A percentile compares a stretch with the other conserved stretches of the same genome.
Evolutionary conservation across 768 basidiomycete species (phyloP).

Genomic region (Leucogyrophana mollusca): DNA sequence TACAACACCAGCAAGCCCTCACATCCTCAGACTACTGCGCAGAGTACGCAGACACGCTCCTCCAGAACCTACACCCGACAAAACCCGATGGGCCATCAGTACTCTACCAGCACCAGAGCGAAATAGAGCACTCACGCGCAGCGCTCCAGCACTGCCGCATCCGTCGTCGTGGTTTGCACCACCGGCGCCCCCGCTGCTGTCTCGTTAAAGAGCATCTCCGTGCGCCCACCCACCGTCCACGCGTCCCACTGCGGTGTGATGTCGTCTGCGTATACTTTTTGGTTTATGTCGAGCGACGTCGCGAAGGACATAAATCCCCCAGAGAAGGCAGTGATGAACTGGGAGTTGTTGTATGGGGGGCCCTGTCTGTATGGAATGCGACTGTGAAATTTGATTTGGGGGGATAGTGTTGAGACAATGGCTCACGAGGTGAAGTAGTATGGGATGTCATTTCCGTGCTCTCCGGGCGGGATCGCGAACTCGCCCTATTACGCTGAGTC

Average conservation of each 20-base stretch:
- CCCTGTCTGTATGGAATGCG: neutral
- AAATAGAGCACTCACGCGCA: constrained; percentile 28
- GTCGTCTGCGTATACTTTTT: constrained; percentile 13
- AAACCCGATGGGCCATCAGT: no score
- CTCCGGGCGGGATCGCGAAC: constrained; percentile 28
- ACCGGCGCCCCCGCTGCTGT: constrained; percentile 24
- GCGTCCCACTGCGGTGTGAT: constrained; percentile 19
- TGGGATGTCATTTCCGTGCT: constrained; percentile 30
- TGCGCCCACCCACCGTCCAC: constrained; percentile 12
- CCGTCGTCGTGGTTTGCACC: constrained; percentile 29
- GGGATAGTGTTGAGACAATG: neutral
- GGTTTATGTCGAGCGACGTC: constrained; percentile 21
- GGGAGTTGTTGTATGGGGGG: constrained; percentile 22
- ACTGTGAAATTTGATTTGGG: neutral
- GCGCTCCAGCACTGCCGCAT: constrained; percentile 31
- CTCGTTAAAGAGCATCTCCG: constrained; percentile 49
- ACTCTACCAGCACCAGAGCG: neutral
- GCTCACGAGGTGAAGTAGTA: constrained; percentile 45
- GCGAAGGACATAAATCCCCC: constrained; percentile 23
- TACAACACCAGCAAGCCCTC: no score
- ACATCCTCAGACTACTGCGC: constrained; percentile 1
- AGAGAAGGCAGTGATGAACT: constrained; percentile 27
- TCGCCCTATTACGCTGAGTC: constrained; percentile 18
- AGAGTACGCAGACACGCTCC: constrained; percentile 1
- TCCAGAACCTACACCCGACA: constrained; percentile 2